Conservation (phyloP, 2,329 filamentous ascomycete genomes). For the Aureobasidium vineae region DNA sequence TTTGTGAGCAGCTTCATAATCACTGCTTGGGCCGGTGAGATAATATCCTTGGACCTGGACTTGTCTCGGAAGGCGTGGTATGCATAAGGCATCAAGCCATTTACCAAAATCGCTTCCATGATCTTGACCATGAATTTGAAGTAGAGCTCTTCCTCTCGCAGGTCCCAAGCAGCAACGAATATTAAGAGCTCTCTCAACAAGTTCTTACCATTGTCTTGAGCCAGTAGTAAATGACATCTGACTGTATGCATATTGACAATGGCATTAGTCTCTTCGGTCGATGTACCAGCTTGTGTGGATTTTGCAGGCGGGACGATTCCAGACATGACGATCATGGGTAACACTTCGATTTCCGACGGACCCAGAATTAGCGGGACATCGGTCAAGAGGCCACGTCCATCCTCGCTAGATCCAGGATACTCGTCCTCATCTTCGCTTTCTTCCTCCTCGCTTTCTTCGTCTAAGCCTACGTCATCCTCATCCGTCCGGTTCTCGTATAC, state of each 20-base stretch:
- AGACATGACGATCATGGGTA: slow-evolving; percentile 96
- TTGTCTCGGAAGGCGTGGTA: slow-evolving; percentile 83
- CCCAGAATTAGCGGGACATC: slow-evolving; percentile 94
- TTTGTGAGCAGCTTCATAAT: slow-evolving; percentile 87
- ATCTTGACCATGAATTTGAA: slow-evolving; percentile 97
- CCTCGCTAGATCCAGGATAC: slow-evolving; percentile 60
- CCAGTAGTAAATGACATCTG: slow-evolving; percentile 82
- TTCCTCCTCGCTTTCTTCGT: slow-evolving; percentile 55
- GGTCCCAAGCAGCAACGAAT: slow-evolving; percentile 96
- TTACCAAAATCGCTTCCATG: slow-evolving; percentile 86
- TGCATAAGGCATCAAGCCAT: slow-evolving; percentile 83
- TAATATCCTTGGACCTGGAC: slow-evolving; percentile 77
- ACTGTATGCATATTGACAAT: slow-evolving; percentile 82
- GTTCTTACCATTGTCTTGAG: slow-evolving; percentile 86
- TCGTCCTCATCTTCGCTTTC: slow-evolving; percentile 69
- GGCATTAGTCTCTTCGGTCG: slow-evolving; percentile 54
- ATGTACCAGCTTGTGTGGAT: slow-evolving; percentile 54
- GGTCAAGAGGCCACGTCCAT: slow-evolving; percentile 78
- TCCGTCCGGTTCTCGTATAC: slow-evolving; percentile 26
- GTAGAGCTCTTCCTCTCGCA: slow-evolving; percentile 88
- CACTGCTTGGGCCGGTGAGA: slow-evolving; percentile 90
- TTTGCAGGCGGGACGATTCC: slow-evolving; percentile 77
- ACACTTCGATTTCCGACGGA: slow-evolving; percentile 89
- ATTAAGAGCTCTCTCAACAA: slow-evolving; percentile 86
- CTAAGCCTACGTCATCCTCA: slow-evolving; percentile 30